These are phyloP conservation scores for Phialophora macrospora DNA, from an alignment of 2,329 filamentous ascomycete species.

Conservation along the genomic window DNA sequence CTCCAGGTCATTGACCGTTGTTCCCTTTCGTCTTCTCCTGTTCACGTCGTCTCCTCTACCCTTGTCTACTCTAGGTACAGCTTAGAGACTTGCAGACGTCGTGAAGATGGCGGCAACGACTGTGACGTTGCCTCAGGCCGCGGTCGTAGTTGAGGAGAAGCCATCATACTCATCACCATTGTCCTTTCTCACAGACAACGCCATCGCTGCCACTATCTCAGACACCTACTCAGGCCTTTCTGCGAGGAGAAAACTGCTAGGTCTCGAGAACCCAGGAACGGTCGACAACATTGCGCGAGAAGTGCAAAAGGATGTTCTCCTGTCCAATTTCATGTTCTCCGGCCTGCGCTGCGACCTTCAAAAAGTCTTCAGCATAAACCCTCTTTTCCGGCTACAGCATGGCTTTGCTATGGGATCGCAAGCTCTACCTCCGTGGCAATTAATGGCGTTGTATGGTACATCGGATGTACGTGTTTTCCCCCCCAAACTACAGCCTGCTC, in stretches of 20 bases:
- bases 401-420: constrained; percentile 92
- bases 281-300: constrained; percentile 89
- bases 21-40: constrained; percentile 7
- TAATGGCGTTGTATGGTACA: constrained; percentile 91
- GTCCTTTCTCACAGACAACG: constrained; percentile 74
- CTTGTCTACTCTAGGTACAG: neutral
- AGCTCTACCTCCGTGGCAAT: constrained; percentile 89
- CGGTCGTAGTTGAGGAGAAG: constrained; percentile 45
- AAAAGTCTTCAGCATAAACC: constrained; percentile 91
- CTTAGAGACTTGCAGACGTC: constrained; percentile 2
- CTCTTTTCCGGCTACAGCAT: constrained; percentile 96
- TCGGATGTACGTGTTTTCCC: constrained; percentile 69
- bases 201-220: constrained; percentile 69
- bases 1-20: constrained; percentile 24
- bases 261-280: constrained; percentile 87
- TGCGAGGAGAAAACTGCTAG: constrained; percentile 83
- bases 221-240: constrained; percentile 82
- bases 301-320: constrained; percentile 93
- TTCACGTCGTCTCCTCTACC: neutral
- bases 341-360: constrained; percentile 95
- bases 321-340: constrained; percentile 96
- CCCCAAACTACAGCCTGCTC: neutral
- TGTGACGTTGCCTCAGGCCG: constrained; percentile 25
- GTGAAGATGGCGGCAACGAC: constrained; percentile 12
- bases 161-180: constrained; percentile 52